Evolutionary conservation across 306 rosid species (phyloP).

Genomic region (Fagus crenata): DNA sequence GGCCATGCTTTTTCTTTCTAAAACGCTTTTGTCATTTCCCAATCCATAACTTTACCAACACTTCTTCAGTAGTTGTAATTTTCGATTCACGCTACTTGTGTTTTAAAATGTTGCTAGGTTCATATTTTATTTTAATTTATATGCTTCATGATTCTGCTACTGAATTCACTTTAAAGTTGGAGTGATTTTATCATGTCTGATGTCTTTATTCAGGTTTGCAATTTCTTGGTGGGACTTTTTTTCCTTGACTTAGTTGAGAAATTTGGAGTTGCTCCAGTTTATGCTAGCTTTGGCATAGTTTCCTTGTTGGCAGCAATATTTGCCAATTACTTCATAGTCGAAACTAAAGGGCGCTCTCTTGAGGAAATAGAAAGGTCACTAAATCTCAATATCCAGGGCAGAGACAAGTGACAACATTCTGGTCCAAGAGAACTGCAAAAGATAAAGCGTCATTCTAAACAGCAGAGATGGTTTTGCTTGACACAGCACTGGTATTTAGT

Average conservation of each 20-base stretch:
- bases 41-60: background rate
- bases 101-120: background rate
- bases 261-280: slow-evolving; percentile 79
- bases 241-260: slow-evolving; percentile 81
- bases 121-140: background rate
- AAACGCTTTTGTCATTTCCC: background rate
- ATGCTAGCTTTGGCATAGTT: slow-evolving; percentile 67
- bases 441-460: background rate
- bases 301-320: slow-evolving; percentile 74
- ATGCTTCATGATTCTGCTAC: background rate
- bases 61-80: background rate
- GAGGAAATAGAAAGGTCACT: slow-evolving; percentile 85
- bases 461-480: slow-evolving; percentile 1
- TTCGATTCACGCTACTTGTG: background rate
- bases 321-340: slow-evolving; percentile 62
- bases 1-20: background rate
- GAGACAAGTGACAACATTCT: slow-evolving; percentile 30
- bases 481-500: background rate
- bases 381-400: slow-evolving; percentile 35
- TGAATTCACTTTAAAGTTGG: background rate
- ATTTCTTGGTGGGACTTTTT: slow-evolving; percentile 83
- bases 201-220: slow-evolving; percentile 56
- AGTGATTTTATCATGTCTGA: background rate
- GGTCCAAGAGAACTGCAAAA: background rate
- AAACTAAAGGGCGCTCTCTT: slow-evolving; percentile 83